Base-by-base conservation (phyloP, 2,329 filamentous ascomycete species). In the Venturia effusa region DNA sequence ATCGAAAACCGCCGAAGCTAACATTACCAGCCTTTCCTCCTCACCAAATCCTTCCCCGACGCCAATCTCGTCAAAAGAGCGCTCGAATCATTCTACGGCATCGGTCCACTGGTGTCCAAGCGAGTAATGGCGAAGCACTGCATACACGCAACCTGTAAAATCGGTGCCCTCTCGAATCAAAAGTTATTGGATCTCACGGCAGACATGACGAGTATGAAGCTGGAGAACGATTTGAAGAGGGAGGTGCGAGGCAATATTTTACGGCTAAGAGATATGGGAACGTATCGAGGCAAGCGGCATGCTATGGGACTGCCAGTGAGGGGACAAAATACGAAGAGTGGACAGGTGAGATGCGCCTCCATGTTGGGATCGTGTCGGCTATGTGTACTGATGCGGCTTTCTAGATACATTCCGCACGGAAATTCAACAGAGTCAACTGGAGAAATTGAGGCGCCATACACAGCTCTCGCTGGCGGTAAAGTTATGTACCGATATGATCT, bases 251-350 rank as follows among this genome's bases (percentile, higher is more conserved):
- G 96, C 61, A 94, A 97, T 72, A 96, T 99, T 69, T 82, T 82
- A 73, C 81, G 93, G 66, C 72, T 99, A 75, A 90, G 89, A 74
- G 92, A 97, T 71, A 97, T 96, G 80, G 92, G 92, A 61, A 87
- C 88, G 4, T 96, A 96, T 73, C 82, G 94, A 62, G 94, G 94
- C 68, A 87, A 89, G 74, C 81, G 94, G 68, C 94, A 99, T 80
- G 93, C 93, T 64, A 92, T 97, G 88, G 85, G 88, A 66, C 77
- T 97, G 78, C 94, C 94, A 4, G 93, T 94, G 63, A 84, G 94
- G 69, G 94, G 94, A 69, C 94, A 99, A 78, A 85, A 83, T 70
- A 97, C 94, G 66, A 87, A 90, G 48, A 63, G 61, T 34, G 61
- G 61, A 59, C 61, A 63, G 48, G 61, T 63, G 22, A 41, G 59